phyloP scores from a whole-genome alignment of 257 asterid species.

The Thymus mandschuricus region DNA sequence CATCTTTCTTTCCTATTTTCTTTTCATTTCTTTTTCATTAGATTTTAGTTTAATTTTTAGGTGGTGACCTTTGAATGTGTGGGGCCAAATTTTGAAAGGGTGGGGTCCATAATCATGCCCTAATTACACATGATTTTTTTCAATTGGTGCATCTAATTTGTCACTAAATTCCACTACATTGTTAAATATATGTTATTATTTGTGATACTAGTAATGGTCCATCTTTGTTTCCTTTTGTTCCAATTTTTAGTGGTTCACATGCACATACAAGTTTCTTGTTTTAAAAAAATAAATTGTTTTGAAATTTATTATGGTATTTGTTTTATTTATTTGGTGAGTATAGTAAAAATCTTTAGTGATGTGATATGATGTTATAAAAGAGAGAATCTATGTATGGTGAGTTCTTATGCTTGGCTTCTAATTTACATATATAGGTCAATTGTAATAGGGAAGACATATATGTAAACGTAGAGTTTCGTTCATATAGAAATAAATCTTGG shows the following conservation, averaged over 20 bases:
- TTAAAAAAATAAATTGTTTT: background rate
- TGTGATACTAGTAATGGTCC: constrained; percentile 24
- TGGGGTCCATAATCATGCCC: constrained; percentile 44
- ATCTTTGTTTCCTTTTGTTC: constrained; percentile 10
- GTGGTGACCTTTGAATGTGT: constrained; percentile 20
- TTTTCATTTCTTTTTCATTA: constrained; percentile 34
- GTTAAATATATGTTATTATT: background rate
- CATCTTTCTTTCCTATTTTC: constrained; percentile 8
- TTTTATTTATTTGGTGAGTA: too few species aligned
- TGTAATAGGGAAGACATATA: background rate
- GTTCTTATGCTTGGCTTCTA: constrained; percentile 19
- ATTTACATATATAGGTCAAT: background rate
- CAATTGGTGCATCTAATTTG: constrained; percentile 43
- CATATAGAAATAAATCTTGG: too few species aligned
- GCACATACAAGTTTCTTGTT: background rate
- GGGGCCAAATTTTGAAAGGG: constrained; percentile 24
- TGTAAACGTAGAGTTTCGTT: too few species aligned
- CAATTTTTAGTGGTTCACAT: constrained; percentile 12
- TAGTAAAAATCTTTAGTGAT: too few species aligned
- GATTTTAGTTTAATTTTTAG: constrained; percentile 26
- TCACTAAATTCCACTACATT: constrained; percentile 47
- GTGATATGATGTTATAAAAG: background rate
- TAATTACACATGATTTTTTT: constrained; percentile 38
- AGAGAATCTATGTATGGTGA: background rate
- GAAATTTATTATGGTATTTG: background rate